Evolutionary conservation across 305 asterid genomes (phyloP).

Genomic region (Fraxinus platypoda): DNA sequence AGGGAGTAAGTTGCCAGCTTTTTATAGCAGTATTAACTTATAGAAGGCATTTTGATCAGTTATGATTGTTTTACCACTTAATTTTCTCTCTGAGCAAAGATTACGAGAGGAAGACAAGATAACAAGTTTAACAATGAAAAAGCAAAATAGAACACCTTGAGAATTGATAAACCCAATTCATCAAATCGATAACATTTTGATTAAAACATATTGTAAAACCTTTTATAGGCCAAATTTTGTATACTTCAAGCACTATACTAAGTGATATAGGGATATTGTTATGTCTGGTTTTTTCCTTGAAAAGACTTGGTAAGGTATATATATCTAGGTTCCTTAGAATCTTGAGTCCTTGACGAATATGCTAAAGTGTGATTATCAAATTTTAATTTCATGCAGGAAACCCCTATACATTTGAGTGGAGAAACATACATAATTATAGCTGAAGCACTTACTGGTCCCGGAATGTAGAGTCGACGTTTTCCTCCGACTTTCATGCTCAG

Average conservation of each 20-base stretch:
- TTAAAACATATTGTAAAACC: not conserved
- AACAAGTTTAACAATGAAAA: not conserved
- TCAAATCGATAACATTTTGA: not conserved
- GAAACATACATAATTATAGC: not conserved
- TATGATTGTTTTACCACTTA: not conserved
- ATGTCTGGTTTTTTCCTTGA: not conserved
- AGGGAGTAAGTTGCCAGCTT: not conserved
- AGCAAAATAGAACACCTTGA: not conserved
- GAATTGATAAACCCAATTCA: not conserved
- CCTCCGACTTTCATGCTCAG: conserved; percentile 95
- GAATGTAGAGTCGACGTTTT: conserved; percentile 81
- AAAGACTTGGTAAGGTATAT: not conserved
- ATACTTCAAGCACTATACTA: not conserved
- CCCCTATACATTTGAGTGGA: not conserved
- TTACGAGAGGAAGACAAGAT: not conserved
- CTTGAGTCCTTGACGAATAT: not conserved
- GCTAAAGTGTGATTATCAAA: not conserved
- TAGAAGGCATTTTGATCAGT: not conserved
- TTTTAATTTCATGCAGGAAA: not conserved
- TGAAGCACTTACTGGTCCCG: conserved; percentile 72
- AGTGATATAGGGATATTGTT: not conserved
- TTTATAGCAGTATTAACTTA: not conserved
- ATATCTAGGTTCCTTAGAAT: not conserved
- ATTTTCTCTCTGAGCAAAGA: not conserved
- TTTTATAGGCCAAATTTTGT: not conserved